These are phyloP conservation scores for Filosporella fistucella DNA, from an alignment of 495 filamentous ascomycete genomes.

Conservation along the genomic window DNA sequence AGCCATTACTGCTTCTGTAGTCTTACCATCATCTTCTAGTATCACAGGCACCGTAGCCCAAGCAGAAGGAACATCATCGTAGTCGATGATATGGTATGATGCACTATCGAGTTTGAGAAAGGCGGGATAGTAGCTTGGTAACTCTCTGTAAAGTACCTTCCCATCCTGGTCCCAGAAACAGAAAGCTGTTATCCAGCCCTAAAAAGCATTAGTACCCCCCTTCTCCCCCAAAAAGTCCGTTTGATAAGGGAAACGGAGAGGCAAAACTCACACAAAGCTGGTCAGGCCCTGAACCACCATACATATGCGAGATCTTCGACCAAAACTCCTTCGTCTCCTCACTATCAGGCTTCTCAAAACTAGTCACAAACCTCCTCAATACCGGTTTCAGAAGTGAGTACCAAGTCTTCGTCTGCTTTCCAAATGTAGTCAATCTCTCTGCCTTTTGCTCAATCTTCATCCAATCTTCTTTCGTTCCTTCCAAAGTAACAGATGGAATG, in stretches of 20 bases:
- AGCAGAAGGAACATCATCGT: slow-evolving; percentile 21
- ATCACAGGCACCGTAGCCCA: slow-evolving; percentile 27
- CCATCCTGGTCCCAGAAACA: slow-evolving; percentile 36
- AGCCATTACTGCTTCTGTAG: slow-evolving; percentile 24
- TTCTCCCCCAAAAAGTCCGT: no score
- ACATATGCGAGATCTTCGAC: slow-evolving; percentile 24
- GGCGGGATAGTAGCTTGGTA: neutral
- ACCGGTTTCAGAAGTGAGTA: slow-evolving; percentile 27
- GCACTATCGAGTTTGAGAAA: slow-evolving; percentile 14
- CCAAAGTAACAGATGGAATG: slow-evolving; percentile 37
- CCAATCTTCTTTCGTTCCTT: slow-evolving; percentile 36
- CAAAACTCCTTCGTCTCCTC: slow-evolving; percentile 27
- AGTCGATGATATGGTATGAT: slow-evolving; percentile 17
- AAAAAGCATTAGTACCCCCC: no score
- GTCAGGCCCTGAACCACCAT: slow-evolving; percentile 22
- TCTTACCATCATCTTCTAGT: slow-evolving; percentile 25
- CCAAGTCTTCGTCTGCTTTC: slow-evolving; percentile 23
- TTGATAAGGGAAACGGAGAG: neutral
- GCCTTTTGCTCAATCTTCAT: slow-evolving; percentile 28
- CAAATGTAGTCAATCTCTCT: slow-evolving; percentile 27
- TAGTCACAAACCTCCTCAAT: slow-evolving; percentile 29
- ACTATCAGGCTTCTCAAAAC: slow-evolving; percentile 33
- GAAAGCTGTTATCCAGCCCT: slow-evolving; percentile 37
- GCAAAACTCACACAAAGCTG: slow-evolving; percentile 13
- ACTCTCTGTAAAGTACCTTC: slow-evolving; percentile 12